Percentiles rank a stretch among this genome's conserved stretches.
phyloP scores from a whole-genome alignment of 208 protist genomes.

The Trypanosomatidae sp. region DNA sequence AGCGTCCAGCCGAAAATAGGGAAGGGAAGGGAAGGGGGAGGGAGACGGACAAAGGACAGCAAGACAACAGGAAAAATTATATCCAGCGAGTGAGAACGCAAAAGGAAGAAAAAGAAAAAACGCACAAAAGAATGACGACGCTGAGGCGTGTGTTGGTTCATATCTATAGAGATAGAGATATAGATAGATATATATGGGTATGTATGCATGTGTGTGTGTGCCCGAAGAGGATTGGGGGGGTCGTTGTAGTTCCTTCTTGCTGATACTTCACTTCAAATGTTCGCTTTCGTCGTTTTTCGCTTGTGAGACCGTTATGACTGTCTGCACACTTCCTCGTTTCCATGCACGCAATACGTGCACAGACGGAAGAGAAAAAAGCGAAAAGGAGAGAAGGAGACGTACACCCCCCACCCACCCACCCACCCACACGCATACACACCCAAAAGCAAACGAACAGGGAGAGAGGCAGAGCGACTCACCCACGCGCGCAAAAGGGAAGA shows the following conservation, averaged over 20 bases:
- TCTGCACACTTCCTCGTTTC: no score
- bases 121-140: no score
- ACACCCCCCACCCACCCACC: not conserved
- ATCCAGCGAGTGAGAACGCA: no score
- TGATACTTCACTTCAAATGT: not conserved
- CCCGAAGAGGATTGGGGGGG: not conserved
- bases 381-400: not conserved
- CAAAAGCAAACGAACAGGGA: slow-evolving; percentile 7
- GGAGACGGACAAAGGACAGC: not conserved
- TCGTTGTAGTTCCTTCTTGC: not conserved
- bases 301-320: no score
- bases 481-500: not conserved
- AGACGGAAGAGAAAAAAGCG: not conserved
- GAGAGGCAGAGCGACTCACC: not conserved
- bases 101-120: no score
- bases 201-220: not conserved
- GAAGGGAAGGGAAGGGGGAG: not conserved
- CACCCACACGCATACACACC: not conserved
- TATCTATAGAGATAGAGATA: not conserved
- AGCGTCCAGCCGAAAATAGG: slow-evolving; percentile 1
- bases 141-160: no score
- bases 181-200: not conserved
- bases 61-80: no score
- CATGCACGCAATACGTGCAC: not conserved
- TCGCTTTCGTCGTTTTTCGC: no score